These are phyloP conservation scores for Nyssa sinensis DNA, from an alignment of 148 eudicot genomes.

Conservation along the genomic window DNA sequence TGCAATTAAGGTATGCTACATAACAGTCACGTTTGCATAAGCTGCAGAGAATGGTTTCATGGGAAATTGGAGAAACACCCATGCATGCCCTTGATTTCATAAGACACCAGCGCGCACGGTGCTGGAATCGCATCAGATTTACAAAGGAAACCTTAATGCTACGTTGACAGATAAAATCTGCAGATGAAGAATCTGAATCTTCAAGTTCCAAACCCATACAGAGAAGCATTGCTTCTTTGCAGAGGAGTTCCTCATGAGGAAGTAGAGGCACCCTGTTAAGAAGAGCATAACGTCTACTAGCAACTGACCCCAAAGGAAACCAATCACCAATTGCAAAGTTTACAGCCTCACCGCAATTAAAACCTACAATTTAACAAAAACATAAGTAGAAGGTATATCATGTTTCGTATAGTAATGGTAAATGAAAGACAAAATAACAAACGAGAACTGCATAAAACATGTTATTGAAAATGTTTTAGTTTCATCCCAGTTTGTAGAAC, in stretches of 20 bases:
- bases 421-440: too few relatives aligned
- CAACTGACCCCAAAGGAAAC: constrained; percentile 87
- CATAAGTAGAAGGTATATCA: not conserved
- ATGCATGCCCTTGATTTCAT: constrained; percentile 39
- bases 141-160: constrained; percentile 68
- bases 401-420: not conserved
- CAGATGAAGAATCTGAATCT: constrained; percentile 35
- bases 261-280: constrained; percentile 87
- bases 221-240: constrained; percentile 92
- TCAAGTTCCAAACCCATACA: constrained; percentile 38
- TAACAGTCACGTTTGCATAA: constrained; percentile 96
- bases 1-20: constrained; percentile 78
- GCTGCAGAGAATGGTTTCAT: constrained; percentile 82
- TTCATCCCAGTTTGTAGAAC: not conserved
- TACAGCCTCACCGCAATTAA: constrained; percentile 98
- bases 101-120: constrained; percentile 87
- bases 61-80: constrained; percentile 46
- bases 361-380: constrained; percentile 50
- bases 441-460: not conserved
- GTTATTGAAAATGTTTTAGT: not conserved
- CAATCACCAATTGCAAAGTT: constrained; percentile 96
- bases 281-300: constrained; percentile 90
- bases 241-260: constrained; percentile 93
- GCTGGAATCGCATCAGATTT: constrained; percentile 79
- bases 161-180: constrained; percentile 42